Conservation (phyloP, 164 flowering plant species). For the Magnolia changhungtana region DNA sequence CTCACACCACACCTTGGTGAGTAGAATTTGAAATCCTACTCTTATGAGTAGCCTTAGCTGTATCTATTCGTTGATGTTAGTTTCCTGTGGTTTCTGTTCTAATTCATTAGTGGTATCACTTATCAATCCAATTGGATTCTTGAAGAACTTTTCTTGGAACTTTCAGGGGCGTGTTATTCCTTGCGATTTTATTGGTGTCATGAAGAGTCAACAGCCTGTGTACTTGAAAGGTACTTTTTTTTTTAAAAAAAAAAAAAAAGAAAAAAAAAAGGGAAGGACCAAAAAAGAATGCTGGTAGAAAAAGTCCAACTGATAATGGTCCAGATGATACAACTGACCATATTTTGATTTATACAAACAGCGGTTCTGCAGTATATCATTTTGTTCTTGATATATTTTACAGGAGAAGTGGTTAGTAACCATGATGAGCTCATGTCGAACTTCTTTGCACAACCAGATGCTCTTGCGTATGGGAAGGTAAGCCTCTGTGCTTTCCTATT, state of each 20-base stretch:
- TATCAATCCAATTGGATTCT: conserved; percentile 2
- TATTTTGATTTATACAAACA: not conserved
- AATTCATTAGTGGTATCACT: not conserved
- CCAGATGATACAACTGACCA: no score
- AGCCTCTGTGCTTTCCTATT: not conserved
- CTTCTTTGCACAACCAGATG: conserved; percentile 99
- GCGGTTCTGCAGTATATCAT: no score
- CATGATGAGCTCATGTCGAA: conserved; percentile 99
- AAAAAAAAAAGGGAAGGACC: no score
- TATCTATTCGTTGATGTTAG: not conserved
- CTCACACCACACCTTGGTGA: not conserved
- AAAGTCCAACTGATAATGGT: no score
- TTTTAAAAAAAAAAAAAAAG: no score
- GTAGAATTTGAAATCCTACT: no score
- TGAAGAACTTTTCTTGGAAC: conserved; percentile 8
- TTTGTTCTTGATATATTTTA: conserved; percentile 16
- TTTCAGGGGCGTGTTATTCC: conserved; percentile 93
- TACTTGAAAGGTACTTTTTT: conserved; percentile 62
- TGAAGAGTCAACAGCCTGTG: conserved; percentile 92
- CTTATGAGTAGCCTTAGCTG: no score
- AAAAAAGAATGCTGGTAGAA: not conserved
- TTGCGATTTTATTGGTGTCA: conserved; percentile 93
- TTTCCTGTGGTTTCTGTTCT: not conserved
- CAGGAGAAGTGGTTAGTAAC: conserved; percentile 90
- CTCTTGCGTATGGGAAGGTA: conserved; percentile 99